Percentiles rank a stretch among this genome's conserved stretches.
phyloP scores from a whole-genome alignment of 2,329 filamentous ascomycete species.

The Fusarium robinianum region DNA sequence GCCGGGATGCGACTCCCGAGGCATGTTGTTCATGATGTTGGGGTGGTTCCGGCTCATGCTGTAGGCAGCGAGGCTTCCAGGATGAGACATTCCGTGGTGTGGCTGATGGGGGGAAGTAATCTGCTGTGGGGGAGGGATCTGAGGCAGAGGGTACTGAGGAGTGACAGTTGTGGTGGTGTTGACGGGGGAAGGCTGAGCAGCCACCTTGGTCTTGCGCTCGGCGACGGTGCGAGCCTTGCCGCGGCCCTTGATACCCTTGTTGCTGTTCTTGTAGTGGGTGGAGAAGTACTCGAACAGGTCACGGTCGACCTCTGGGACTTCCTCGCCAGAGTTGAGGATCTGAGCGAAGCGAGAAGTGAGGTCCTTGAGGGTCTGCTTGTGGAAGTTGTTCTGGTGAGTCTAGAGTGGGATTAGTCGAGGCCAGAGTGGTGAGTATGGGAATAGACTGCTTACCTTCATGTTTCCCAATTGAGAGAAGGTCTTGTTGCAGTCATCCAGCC shows the following conservation, averaged over 20 bases:
- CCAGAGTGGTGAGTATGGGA: background rate
- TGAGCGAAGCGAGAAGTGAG: conserved; percentile 73
- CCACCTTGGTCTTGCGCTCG: conserved; percentile 38
- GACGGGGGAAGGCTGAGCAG: conserved; percentile 31
- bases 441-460: conserved; percentile 69
- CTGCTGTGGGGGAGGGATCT: conserved; percentile 34
- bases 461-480: conserved; percentile 90
- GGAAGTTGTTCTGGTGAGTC: conserved; percentile 95
- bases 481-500: conserved; percentile 82
- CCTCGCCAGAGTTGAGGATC: conserved; percentile 57
- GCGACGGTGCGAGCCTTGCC: conserved; percentile 78
- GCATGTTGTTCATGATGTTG: conserved; percentile 34
- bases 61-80: conserved; percentile 40
- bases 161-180: conserved; percentile 15
- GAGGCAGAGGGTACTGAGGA: conserved; percentile 35
- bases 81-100: conserved; percentile 38
- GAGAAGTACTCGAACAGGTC: conserved; percentile 85
- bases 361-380: conserved; percentile 71
- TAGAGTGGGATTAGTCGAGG: conserved; percentile 40
- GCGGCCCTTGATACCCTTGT: conserved; percentile 96
- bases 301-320: conserved; percentile 67
- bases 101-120: conserved; percentile 25
- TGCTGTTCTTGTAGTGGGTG: conserved; percentile 92
- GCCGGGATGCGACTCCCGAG: conserved; percentile 39
- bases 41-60: conserved; percentile 39